Evolutionary conservation across 257 asterid genomes (phyloP).

Genomic region (Coffea eugenioides): DNA sequence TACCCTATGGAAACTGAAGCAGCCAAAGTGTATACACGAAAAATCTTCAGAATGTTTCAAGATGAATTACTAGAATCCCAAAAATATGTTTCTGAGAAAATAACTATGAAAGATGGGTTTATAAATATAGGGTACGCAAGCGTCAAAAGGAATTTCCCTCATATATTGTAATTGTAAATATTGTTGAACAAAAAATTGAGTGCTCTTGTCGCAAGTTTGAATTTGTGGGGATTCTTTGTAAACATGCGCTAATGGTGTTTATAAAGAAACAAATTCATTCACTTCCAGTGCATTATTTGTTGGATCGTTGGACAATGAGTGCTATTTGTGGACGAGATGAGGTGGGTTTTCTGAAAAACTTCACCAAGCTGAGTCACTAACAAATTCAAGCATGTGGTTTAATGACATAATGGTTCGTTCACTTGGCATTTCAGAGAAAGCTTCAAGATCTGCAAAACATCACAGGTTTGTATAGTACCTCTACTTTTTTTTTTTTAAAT

Average conservation of each 20-base stretch:
- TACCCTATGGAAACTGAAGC: neutral
- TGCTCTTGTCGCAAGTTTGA: constrained; percentile 43
- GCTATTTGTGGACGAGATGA: too few species aligned
- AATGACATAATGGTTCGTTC: neutral
- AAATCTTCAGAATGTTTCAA: constrained; percentile 10
- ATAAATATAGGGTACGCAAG: constrained; percentile 36
- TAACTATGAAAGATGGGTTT: constrained; percentile 32
- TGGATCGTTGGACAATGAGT: constrained; percentile 41
- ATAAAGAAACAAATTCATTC: constrained; percentile 36
- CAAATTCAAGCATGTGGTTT: too few species aligned
- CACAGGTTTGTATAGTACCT: neutral
- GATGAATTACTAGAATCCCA: constrained; percentile 13
- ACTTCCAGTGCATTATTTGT: constrained; percentile 35
- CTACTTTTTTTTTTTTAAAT: neutral
- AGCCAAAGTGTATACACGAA: neutral
- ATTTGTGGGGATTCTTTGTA: constrained; percentile 44
- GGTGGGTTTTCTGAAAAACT: too few species aligned
- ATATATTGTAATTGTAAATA: constrained; percentile 23
- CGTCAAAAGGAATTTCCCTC: constrained; percentile 13
- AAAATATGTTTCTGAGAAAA: neutral
- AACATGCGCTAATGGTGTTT: constrained; percentile 46
- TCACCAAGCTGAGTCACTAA: too few species aligned
- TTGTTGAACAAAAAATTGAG: neutral
- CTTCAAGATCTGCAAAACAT: neutral
- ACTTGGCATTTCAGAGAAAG: neutral